These are phyloP conservation scores for Nephelium lappaceum DNA, from an alignment of 345 rosid species.

Conservation along the genomic window DNA sequence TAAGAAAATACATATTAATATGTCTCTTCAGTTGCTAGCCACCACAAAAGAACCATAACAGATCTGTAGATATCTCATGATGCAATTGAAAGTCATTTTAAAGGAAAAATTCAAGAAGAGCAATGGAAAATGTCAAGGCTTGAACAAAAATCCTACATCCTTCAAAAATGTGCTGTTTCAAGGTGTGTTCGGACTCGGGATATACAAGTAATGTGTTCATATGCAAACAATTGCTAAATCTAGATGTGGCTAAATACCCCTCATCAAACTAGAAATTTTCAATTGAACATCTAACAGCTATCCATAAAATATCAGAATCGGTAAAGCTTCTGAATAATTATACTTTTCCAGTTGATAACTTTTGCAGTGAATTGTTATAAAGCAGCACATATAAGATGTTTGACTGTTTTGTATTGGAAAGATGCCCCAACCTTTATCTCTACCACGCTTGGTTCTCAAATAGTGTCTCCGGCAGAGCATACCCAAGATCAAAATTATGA, in stretches of 20 bases:
- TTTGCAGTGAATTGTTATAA: neutral
- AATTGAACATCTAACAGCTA: neutral
- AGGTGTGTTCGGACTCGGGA: neutral
- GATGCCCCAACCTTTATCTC: conserved; percentile 20
- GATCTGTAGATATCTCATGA: neutral
- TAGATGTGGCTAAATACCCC: neutral
- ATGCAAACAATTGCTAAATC: neutral
- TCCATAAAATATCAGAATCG: neutral
- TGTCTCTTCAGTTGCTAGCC: neutral
- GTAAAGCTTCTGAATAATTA: neutral
- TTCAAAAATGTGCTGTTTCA: neutral
- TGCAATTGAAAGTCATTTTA: neutral
- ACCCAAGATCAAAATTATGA: conserved; percentile 32
- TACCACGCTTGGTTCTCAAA: conserved; percentile 11
- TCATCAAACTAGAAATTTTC: neutral
- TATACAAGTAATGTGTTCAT: neutral
- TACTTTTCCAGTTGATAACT: neutral
- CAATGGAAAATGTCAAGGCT: neutral
- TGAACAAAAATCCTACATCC: neutral
- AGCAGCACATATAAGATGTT: neutral
- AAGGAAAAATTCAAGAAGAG: neutral
- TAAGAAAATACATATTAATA: neutral
- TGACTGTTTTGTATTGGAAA: conserved; percentile 1
- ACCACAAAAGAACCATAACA: neutral
- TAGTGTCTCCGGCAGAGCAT: conserved; percentile 39